Evolutionary conservation across 164 flowering plant genomes (phyloP).

Genomic region (Umbilicus rupestris): DNA sequence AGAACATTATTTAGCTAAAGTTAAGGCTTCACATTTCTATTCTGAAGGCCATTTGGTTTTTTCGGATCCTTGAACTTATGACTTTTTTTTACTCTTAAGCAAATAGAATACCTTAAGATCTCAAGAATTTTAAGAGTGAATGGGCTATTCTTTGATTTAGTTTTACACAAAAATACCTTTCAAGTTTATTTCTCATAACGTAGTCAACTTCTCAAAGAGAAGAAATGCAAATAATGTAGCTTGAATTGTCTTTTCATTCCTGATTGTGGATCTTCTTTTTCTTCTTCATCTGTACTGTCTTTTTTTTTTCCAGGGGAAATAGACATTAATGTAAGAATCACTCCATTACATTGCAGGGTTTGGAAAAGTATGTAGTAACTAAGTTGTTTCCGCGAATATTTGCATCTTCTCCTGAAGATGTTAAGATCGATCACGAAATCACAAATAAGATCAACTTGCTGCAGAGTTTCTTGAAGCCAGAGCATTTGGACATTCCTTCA

Average conservation of each 20-base stretch:
- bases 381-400: constrained; percentile 38
- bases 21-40: not conserved
- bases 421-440: constrained; percentile 25
- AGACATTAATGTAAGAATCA: not conserved
- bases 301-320: not conserved
- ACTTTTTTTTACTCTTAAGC: not conserved
- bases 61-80: not conserved
- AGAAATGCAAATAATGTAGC: not conserved
- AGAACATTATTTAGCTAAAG: no score
- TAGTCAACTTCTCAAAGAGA: not conserved
- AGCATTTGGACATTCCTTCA: constrained; percentile 42
- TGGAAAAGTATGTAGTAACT: constrained; percentile 54
- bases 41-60: not conserved
- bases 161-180: not conserved
- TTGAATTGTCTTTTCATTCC: not conserved
- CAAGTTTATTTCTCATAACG: not conserved
- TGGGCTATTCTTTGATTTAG: not conserved
- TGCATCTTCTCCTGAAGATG: constrained; percentile 34
- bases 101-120: not conserved
- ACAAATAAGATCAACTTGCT: constrained; percentile 30
- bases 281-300: not conserved
- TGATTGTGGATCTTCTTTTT: not conserved
- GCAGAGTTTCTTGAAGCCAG: constrained; percentile 40
- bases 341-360: constrained; percentile 26
- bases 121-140: not conserved